phyloP scores from a whole-genome alignment of 306 rosid genomes.

The Lupinus albus region DNA sequence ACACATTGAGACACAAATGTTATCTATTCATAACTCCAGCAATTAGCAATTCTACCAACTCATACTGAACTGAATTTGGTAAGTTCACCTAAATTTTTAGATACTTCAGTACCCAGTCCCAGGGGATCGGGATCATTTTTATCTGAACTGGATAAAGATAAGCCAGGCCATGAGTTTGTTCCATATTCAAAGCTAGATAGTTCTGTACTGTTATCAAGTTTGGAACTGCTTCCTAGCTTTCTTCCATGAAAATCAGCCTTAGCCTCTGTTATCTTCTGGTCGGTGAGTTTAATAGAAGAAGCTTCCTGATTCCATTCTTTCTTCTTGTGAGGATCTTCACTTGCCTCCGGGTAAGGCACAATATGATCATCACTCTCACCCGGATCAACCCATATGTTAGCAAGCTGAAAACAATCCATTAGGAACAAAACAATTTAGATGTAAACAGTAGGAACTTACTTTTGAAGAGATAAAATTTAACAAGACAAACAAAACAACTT shows the following conservation, averaged over 20 bases:
- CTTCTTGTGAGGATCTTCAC: slow-evolving; percentile 59
- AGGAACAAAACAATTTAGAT: slow-evolving; percentile 3
- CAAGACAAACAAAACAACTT: slow-evolving; percentile 11
- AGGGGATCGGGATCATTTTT: slow-evolving; percentile 53
- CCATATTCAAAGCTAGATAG: slow-evolving; percentile 57
- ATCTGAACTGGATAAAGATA: slow-evolving; percentile 55
- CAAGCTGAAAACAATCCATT: slow-evolving; percentile 65
- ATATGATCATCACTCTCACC: slow-evolving; percentile 81
- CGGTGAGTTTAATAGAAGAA: slow-evolving; percentile 47
- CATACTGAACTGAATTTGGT: slow-evolving; percentile 48
- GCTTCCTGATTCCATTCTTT: slow-evolving; percentile 63
- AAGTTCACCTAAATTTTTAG: slow-evolving; percentile 49
- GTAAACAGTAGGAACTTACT: slow-evolving; percentile 15
- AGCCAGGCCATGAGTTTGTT: slow-evolving; percentile 57
- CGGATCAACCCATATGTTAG: slow-evolving; percentile 87
- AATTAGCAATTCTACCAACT: slow-evolving; percentile 49
- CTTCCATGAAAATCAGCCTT: slow-evolving; percentile 53
- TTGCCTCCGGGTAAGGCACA: slow-evolving; percentile 75
- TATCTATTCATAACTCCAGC: slow-evolving; percentile 36
- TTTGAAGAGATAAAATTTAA: slow-evolving; percentile 13
- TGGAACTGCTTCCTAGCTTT: slow-evolving; percentile 55
- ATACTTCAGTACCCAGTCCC: slow-evolving; percentile 47
- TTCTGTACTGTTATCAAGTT: slow-evolving; percentile 44
- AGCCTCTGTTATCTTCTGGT: slow-evolving; percentile 56
- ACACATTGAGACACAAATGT: slow-evolving; percentile 26